A percentile compares a stretch with the other conserved stretches of the same genome.
These are phyloP conservation scores for Globisporangium spinosum DNA, from an alignment of 352 stramenopile species.

Conservation along the genomic window DNA sequence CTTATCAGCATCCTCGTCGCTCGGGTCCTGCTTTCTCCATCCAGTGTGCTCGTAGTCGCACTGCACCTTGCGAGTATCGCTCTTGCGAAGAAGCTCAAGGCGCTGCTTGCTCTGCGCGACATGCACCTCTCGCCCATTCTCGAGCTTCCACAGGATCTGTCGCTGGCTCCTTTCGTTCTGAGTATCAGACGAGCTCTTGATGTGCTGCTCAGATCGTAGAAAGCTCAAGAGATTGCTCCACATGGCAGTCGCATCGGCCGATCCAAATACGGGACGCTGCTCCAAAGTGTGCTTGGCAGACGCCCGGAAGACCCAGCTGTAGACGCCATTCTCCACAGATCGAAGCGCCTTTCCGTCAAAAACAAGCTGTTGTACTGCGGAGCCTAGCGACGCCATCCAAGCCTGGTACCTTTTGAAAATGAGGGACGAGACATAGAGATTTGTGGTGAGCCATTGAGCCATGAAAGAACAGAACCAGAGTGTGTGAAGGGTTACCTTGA, in stretches of 20 bases:
- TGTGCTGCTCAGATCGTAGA: background rate
- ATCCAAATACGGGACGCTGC: slow-evolving; percentile 8
- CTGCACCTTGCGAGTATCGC: slow-evolving; percentile 11
- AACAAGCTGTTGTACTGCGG: slow-evolving; percentile 38
- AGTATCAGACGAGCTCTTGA: slow-evolving; percentile 3
- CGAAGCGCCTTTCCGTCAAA: slow-evolving; percentile 42
- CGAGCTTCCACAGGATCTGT: slow-evolving; percentile 27
- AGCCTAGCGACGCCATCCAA: slow-evolving; percentile 22
- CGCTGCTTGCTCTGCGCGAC: slow-evolving; percentile 56
- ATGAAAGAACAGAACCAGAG: too few species aligned
- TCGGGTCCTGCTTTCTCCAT: slow-evolving; percentile 26
- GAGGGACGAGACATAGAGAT: too few species aligned
- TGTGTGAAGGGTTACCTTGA: slow-evolving; percentile 18
- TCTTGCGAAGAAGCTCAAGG: slow-evolving; percentile 26
- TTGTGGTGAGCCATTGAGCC: too few species aligned
- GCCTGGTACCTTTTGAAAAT: slow-evolving; percentile 22
- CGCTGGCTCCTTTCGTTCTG: slow-evolving; percentile 21
- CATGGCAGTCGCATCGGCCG: slow-evolving; percentile 4
- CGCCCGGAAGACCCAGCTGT: slow-evolving; percentile 50
- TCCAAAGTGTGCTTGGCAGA: slow-evolving; percentile 31
- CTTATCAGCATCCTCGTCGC: slow-evolving; percentile 13
- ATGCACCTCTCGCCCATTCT: slow-evolving; percentile 21
- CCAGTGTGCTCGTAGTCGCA: slow-evolving; percentile 44
- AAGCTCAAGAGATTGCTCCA: slow-evolving; percentile 10
- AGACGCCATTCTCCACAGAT: slow-evolving; percentile 31